Evolutionary conservation across 176 grass and related monocot genomes (phyloP), one percentile per base, ranked within the genome.

Genomic region (Eragrostis nindensis): DNA sequence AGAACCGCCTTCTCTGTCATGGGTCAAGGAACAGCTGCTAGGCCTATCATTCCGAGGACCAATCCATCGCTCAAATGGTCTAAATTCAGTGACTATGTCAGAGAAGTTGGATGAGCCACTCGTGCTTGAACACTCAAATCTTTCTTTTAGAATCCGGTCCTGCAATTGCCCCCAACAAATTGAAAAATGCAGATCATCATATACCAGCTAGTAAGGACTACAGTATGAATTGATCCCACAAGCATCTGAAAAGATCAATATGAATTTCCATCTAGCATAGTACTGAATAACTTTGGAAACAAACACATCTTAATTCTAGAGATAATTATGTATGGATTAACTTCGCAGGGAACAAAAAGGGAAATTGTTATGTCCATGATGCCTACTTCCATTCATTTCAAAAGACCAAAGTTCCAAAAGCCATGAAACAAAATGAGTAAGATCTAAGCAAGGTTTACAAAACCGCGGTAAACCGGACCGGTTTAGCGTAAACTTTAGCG

Each of bases 61-160:
- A 13, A 98, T 65, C 83, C 82, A 88, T 79, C 80, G 85, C 30
- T 85, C 87, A 17, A 81, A 70, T 55, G 95, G 90, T 89, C 79
- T 92, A 46, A 85, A 98, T 73, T 98, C 88, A 19, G 83, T 91
- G 63, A 89, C 92, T 18, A 87, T 41, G 19, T 88, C 85, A 9
- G 66, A 77, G 44, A 85, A 84, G 54, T 70, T 91, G 39, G 64
- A 76, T 13, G 57, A 94, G 38, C 92, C 80, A 70, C 67, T 82
- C 1, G 42, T 84, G 36, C 75, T 82, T 52, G 73, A 81, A 73
- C 24, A 66, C 66, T 89, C 83, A 86, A 82, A 83, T 87, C 83
- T 94, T 67, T 92, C 90, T 59, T 40, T 84, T 46, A 81, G 74
- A 82, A 94, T 87, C 69, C 68, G 77, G 48, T 81, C 84, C 94